Evolutionary conservation across 2,329 filamentous ascomycete genomes (phyloP).

Genomic region (Hypoxylon sp.): DNA sequence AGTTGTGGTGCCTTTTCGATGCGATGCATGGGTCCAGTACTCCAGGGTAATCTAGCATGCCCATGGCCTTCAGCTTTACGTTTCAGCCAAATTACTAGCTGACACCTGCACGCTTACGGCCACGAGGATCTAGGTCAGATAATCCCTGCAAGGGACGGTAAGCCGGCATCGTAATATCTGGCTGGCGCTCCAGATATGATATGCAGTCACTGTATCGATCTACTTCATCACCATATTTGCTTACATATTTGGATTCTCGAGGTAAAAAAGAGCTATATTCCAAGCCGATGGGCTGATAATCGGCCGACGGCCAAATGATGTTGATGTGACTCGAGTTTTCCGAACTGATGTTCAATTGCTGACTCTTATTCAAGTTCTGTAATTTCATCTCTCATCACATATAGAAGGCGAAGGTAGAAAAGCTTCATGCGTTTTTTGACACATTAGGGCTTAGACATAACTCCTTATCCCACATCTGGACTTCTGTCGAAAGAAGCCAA

Average conservation of each 20-base stretch:
- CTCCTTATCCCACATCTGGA: background rate
- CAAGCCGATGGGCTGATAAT: slow-evolving; percentile 10
- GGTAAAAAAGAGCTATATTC: background rate
- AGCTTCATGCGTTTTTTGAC: background rate
- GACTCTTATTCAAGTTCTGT: background rate
- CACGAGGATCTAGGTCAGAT: background rate
- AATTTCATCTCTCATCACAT: slow-evolving; percentile 7
- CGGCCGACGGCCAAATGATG: background rate
- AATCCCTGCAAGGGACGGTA: slow-evolving; percentile 3
- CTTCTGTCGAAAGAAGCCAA: background rate
- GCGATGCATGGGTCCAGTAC: background rate
- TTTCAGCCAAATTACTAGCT: slow-evolving; percentile 14
- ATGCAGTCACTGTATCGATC: background rate
- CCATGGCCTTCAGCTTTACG: background rate
- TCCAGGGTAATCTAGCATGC: background rate
- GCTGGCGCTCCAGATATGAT: background rate
- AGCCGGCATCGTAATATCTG: slow-evolving; percentile 7
- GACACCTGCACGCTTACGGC: slow-evolving; percentile 8
- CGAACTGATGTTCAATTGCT: background rate
- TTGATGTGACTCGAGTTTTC: slow-evolving; percentile 2
- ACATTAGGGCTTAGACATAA: background rate
- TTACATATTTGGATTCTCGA: background rate
- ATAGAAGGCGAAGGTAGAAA: background rate
- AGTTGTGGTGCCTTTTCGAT: background rate
- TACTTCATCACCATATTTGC: slow-evolving; percentile 3